Evolutionary conservation across 352 stramenopile species (phyloP).

Genomic region (Phytopythium chamaehyphon): DNA sequence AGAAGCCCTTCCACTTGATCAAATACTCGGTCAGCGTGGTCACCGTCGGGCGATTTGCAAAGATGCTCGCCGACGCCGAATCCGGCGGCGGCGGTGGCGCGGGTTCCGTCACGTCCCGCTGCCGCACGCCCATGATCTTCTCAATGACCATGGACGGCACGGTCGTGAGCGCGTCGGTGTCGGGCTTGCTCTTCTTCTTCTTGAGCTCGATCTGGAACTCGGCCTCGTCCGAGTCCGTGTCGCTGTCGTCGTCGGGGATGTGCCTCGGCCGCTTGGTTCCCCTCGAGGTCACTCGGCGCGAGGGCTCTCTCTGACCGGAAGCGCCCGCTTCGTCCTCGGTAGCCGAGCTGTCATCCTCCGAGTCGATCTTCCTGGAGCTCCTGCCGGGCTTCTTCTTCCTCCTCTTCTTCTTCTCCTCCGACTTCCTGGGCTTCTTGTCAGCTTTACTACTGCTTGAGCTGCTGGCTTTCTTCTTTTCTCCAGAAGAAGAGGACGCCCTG

Average conservation of each 20-base stretch:
- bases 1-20: constrained; percentile 91
- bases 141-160: constrained; percentile 77
- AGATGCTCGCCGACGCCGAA: constrained; percentile 35
- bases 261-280: constrained; percentile 15
- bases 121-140: constrained; percentile 82
- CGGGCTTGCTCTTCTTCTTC: constrained; percentile 22
- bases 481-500: too few relatives aligned
- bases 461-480: constrained; percentile 13
- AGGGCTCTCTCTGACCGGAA: background rate
- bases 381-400: constrained; percentile 72
- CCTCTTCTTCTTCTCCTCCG: constrained; percentile 50
- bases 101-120: constrained; percentile 36
- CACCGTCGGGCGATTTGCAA: constrained; percentile 30
- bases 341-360: constrained; percentile 64
- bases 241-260: constrained; percentile 14
- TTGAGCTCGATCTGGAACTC: constrained; percentile 28
- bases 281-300: constrained; percentile 5
- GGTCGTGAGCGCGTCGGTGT: constrained; percentile 3
- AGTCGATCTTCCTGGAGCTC: constrained; percentile 78
- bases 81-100: constrained; percentile 10
- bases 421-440: constrained; percentile 5
- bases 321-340: constrained; percentile 31
- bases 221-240: constrained; percentile 42
- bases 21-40: constrained; percentile 67
- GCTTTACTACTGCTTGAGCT: constrained; percentile 9